Base-by-base conservation (phyloP, 2,329 filamentous ascomycete genomes). In the Penicillium rolfsii region DNA sequence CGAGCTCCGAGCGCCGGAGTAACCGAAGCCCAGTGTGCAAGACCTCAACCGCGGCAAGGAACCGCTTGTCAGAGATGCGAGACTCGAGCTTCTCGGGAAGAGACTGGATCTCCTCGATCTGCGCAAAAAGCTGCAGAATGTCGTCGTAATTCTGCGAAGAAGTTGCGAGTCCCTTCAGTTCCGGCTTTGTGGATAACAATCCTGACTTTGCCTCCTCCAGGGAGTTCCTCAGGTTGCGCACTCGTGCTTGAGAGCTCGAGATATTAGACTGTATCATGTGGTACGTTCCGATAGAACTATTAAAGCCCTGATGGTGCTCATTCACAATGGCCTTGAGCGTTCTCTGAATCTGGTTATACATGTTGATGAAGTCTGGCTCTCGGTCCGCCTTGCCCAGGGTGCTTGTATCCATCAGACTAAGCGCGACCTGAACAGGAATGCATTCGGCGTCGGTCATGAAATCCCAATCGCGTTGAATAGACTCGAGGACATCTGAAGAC, bases 241-340 rank as follows among this genome's bases (percentile, higher is more conserved):
- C 91, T 62, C 92, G 88, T 71, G 88, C 88, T 77, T 99, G 95
- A 16, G 93, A 97, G 54, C 87, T 83, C 70, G 94, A 91, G 66
- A 99, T 95, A 77, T 92, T 97, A 55, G 89, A 87, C 76, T 99
- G 95, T 63, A 99, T 99, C 78, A 96, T 97, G 82, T 99, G 96
- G 74, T 98, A 99, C 22, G 94, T 98, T 76, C 94, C 95, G 65
- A 99, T 98, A 54, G 94, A 97, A 77, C 92, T 97, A 79, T 98
- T 99, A 84, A 99, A 99, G 50, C 95, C 96, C 77, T 99, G 95
- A 73, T 99, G 94, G 74, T 99, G 94, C 79, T 99, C 82, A 76
- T 99, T 97, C 28, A 99, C 95, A 70, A 99, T 97, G 36, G 89
- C 88, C 77, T 97, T 97, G 59, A 99, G 83, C 9, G 94, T 93